Conservation (phyloP, 352 stramenopile genomes). For the Saprolegnia diclina region DNA sequence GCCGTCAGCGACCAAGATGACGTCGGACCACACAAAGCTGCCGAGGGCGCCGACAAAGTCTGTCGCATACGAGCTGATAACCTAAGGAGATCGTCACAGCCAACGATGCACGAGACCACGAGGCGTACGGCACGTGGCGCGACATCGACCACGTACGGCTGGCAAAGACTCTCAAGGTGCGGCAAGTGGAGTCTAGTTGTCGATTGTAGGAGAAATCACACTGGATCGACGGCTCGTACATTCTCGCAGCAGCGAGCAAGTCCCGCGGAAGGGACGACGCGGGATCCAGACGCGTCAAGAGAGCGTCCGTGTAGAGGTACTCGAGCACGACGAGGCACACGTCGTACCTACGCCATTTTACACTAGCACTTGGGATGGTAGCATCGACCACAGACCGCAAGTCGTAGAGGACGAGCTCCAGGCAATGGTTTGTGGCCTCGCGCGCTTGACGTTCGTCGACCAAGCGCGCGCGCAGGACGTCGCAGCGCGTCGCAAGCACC, state of each 20-base stretch:
- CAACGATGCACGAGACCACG: background rate
- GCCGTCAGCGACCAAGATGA: slow-evolving; percentile 46
- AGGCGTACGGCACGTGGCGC: slow-evolving; percentile 26
- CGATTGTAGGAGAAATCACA: background rate
- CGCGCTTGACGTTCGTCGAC: slow-evolving; percentile 38
- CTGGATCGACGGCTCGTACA: slow-evolving; percentile 15
- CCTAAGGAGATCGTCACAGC: slow-evolving; percentile 12
- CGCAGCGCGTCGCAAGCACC: slow-evolving; percentile 50
- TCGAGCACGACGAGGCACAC: slow-evolving; percentile 51
- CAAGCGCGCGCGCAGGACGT: slow-evolving; percentile 49
- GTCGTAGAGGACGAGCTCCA: slow-evolving; percentile 18
- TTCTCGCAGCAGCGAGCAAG: slow-evolving; percentile 42
- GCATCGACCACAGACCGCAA: slow-evolving; percentile 12
- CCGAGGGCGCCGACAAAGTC: slow-evolving; percentile 49
- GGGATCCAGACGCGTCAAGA: slow-evolving; percentile 42
- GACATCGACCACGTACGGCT: slow-evolving; percentile 23
- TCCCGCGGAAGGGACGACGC: slow-evolving; percentile 53
- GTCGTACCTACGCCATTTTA: slow-evolving; percentile 42
- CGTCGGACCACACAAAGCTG: slow-evolving; percentile 45
- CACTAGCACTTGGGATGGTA: no score
- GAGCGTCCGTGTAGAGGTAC: slow-evolving; percentile 68
- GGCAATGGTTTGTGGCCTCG: background rate
- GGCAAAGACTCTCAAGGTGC: slow-evolving; percentile 39
- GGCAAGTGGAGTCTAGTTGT: slow-evolving; percentile 33
- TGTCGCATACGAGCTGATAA: slow-evolving; percentile 10